Percentiles rank a stretch among this genome's conserved stretches.
Conservation (phyloP, 2,329 filamentous ascomycete species). For the Teratosphaeria nubilosa region DNA sequence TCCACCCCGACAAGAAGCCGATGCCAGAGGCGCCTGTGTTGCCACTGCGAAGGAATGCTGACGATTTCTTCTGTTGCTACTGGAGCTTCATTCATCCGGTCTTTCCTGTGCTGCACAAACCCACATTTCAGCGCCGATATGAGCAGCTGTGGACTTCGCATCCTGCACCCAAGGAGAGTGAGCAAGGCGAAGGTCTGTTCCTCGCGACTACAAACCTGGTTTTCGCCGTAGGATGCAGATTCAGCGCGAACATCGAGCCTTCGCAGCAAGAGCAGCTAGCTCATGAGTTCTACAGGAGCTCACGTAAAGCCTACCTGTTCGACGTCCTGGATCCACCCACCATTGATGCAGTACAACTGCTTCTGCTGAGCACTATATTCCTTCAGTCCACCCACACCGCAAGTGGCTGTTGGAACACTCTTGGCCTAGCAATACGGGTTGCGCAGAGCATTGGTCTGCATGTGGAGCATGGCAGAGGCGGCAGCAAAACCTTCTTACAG, state of each 20-base stretch:
- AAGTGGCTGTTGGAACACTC: conserved; percentile 17
- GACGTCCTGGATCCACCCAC: conserved; percentile 18
- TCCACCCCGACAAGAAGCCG: conserved; percentile 8
- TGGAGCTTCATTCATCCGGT: conserved; percentile 20
- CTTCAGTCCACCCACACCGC: conserved; percentile 18
- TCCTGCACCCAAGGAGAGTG: conserved; percentile 1
- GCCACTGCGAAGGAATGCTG: conserved; percentile 13
- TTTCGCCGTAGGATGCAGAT: conserved; percentile 17
- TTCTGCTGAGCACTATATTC: conserved; percentile 15
- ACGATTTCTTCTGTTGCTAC: conserved; percentile 17
- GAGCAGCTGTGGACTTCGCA: conserved; percentile 11
- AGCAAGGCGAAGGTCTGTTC: conserved; percentile 17
- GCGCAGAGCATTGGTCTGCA: conserved; percentile 60
- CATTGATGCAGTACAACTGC: conserved; percentile 15
- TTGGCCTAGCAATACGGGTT: conserved; percentile 44
- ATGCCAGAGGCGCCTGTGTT: background rate
- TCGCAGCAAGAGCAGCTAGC: conserved; percentile 14
- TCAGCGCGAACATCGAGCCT: conserved; percentile 12
- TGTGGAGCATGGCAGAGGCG: conserved; percentile 46
- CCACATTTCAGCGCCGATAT: conserved; percentile 16
- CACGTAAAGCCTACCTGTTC: conserved; percentile 15
- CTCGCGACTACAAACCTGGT: conserved; percentile 16
- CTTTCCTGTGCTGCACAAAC: conserved; percentile 18
- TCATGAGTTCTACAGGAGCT: conserved; percentile 19
- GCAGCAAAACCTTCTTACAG: conserved; percentile 49